phyloP scores from a whole-genome alignment of 2,329 filamentous ascomycete species.

The Calonectria pteridis region DNA sequence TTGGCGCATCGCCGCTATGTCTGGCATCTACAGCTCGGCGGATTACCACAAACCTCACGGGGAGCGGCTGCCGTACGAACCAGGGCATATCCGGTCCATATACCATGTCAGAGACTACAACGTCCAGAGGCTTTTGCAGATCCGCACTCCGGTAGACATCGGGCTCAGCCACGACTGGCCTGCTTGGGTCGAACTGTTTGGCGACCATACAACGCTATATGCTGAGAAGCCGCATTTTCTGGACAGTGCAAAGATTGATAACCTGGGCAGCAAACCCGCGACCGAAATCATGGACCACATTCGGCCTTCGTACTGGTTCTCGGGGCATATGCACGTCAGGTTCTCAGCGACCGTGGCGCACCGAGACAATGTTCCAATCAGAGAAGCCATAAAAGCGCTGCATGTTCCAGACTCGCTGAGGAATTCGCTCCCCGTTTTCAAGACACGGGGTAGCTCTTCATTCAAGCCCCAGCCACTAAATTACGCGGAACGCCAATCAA shows the following conservation, averaged over 20 bases:
- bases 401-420: conserved; percentile 6
- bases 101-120: conserved; percentile 95
- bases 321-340: conserved; percentile 90
- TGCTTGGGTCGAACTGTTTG: conserved; percentile 80
- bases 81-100: conserved; percentile 79
- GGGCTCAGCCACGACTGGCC: conserved; percentile 97
- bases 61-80: conserved; percentile 86
- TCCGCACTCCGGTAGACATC: conserved; percentile 86
- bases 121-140: conserved; percentile 83
- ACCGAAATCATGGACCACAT: conserved; percentile 82
- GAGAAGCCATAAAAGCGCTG: not conserved
- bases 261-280: conserved; percentile 84
- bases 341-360: conserved; percentile 76
- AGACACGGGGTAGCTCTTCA: not conserved
- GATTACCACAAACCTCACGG: conserved; percentile 86
- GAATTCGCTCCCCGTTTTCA: conserved; percentile 18
- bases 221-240: conserved; percentile 79
- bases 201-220: conserved; percentile 77
- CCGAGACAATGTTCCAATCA: conserved; percentile 47
- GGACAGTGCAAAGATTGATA: conserved; percentile 79
- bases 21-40: conserved; percentile 92
- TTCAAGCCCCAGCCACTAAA: conserved; percentile 58
- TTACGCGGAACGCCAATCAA: conserved; percentile 78
- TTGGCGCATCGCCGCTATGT: conserved; percentile 87
- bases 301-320: conserved; percentile 88